phyloP scores from a whole-genome alignment of 306 rosid genomes.

The Alnus rubra region DNA sequence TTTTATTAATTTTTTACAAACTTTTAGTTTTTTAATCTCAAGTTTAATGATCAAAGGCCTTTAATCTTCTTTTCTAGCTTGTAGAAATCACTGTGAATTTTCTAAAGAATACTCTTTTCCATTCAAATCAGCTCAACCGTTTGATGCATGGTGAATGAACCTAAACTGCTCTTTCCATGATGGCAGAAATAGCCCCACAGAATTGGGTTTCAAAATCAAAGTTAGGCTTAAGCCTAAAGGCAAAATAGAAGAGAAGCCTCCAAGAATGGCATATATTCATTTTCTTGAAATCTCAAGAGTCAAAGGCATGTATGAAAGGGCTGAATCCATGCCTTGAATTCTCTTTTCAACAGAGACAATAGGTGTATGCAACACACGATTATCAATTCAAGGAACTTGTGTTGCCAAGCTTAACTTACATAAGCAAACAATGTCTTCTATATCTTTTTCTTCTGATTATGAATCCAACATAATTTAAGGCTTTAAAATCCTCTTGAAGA shows the following conservation, averaged over 20 bases:
- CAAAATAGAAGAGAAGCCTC: not conserved
- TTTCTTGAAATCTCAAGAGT: too few species aligned
- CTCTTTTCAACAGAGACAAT: not conserved
- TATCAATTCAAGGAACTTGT: not conserved
- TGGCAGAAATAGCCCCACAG: not conserved
- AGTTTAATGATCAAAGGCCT: not conserved
- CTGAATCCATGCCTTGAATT: not conserved
- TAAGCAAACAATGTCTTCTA: too few species aligned
- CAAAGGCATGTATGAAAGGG: not conserved
- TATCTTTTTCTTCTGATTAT: not conserved
- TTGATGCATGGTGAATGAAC: not conserved
- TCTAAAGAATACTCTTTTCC: not conserved
- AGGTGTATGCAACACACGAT: not conserved
- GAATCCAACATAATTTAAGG: too few species aligned
- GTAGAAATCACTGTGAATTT: not conserved
- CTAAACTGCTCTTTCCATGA: not conserved
- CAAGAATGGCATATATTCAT: too few species aligned
- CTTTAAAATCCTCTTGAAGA: too few species aligned
- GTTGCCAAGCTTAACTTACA: not conserved
- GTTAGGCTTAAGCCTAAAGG: not conserved
- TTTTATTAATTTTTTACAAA: not conserved
- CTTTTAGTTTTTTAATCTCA: not conserved
- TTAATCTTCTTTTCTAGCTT: not conserved
- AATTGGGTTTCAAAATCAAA: not conserved
- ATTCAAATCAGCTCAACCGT: not conserved